Evolutionary conservation across 2,329 filamentous ascomycete genomes (phyloP).

Genomic region (Rhynchosporium secalis): DNA sequence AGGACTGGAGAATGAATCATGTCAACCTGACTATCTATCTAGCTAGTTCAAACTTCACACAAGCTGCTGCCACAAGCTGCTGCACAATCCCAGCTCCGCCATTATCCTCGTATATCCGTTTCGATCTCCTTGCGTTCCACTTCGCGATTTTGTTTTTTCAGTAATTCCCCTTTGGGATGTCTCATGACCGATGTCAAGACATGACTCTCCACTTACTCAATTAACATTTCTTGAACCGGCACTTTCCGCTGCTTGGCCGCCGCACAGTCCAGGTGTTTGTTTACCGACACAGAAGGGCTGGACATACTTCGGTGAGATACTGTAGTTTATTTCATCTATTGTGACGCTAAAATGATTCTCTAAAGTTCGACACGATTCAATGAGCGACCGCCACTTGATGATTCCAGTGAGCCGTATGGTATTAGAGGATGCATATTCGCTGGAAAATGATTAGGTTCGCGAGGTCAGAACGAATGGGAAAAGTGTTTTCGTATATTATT

Average conservation of each 20-base stretch:
- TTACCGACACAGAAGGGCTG: neutral
- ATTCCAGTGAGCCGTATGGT: too few relatives aligned
- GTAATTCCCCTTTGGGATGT: neutral
- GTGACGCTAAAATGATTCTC: neutral
- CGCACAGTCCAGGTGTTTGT: neutral
- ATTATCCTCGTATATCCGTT: slow-evolving; percentile 13
- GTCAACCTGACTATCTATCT: too few relatives aligned
- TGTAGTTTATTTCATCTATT: neutral
- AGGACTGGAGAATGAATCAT: too few relatives aligned
- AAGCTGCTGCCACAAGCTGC: slow-evolving; percentile 7
- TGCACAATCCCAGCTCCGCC: slow-evolving; percentile 1
- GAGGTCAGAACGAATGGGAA: too few relatives aligned
- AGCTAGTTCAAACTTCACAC: neutral
- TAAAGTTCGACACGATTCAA: too few relatives aligned
- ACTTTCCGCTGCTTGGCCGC: neutral
- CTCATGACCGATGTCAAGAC: neutral
- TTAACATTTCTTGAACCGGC: neutral
- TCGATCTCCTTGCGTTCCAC: neutral
- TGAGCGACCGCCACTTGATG: too few relatives aligned
- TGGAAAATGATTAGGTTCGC: too few relatives aligned
- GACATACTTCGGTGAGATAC: neutral
- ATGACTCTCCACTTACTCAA: neutral
- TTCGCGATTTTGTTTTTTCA: neutral
- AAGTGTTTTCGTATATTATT: too few relatives aligned
- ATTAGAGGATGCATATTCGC: too few relatives aligned